These are phyloP conservation scores for Aurifilum marmelostoma DNA, from an alignment of 2,329 filamentous ascomycete species.

Conservation along the genomic window DNA sequence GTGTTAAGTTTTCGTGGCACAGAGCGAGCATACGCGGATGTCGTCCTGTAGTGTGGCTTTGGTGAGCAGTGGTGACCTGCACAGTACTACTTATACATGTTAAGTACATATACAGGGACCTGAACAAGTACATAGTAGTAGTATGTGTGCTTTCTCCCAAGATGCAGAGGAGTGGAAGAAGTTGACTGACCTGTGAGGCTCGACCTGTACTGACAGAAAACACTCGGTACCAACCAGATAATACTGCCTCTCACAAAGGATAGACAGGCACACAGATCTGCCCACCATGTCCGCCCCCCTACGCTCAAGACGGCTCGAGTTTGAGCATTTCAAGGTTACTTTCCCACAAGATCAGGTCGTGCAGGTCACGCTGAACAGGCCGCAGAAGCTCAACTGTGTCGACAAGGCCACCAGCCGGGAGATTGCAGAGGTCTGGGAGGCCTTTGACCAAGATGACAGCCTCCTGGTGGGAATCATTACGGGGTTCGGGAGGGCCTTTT, in stretches of 20 bases:
- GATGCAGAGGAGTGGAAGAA: not conserved
- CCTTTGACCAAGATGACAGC: slow-evolving; percentile 60
- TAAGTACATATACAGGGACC: not conserved
- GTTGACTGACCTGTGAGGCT: not conserved
- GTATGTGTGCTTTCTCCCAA: not conserved
- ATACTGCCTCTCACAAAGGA: not conserved
- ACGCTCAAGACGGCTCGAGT: slow-evolving; percentile 25
- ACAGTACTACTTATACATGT: too few relatives aligned
- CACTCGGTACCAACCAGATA: too few relatives aligned
- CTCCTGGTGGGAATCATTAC: slow-evolving; percentile 64
- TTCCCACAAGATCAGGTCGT: slow-evolving; percentile 26
- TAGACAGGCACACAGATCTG: not conserved
- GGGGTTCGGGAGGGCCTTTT: slow-evolving; percentile 65
- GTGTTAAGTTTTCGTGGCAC: not conserved
- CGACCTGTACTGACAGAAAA: too few relatives aligned
- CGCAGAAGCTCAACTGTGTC: slow-evolving; percentile 59
- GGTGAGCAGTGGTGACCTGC: not conserved
- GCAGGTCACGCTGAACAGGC: slow-evolving; percentile 54
- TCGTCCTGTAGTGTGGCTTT: too few relatives aligned
- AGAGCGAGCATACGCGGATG: not conserved
- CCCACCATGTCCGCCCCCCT: slow-evolving; percentile 26
- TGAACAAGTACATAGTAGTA: not conserved
- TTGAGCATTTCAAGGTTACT: slow-evolving; percentile 30
- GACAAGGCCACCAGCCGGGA: slow-evolving; percentile 49
- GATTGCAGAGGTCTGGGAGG: slow-evolving; percentile 47